Conservation (phyloP, 73 alveolate species). For the Uronychia setigera region DNA sequence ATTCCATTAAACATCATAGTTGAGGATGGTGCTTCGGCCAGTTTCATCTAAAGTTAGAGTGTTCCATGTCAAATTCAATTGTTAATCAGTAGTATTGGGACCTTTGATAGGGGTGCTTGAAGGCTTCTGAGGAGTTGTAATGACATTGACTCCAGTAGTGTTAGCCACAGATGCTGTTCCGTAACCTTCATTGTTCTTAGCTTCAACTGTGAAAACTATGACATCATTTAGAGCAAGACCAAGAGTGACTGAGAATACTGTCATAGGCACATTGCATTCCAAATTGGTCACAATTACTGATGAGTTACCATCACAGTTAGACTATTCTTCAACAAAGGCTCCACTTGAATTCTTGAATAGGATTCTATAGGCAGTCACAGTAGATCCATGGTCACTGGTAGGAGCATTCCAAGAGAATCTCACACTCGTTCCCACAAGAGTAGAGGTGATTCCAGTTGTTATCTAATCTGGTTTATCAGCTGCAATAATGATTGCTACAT, state of each 20-base stretch:
- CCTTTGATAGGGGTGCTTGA: too few species aligned
- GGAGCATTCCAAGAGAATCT: constrained; percentile 36
- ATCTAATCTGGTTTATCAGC: constrained; percentile 40
- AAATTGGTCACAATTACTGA: constrained; percentile 14
- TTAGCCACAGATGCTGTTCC: neutral
- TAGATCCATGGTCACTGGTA: constrained; percentile 31
- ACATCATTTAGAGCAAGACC: neutral
- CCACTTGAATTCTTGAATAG: constrained; percentile 20
- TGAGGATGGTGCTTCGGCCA: constrained; percentile 9
- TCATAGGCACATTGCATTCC: constrained; percentile 42
- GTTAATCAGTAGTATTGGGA: too few species aligned
- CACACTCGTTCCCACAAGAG: constrained; percentile 17
- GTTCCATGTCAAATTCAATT: too few species aligned
- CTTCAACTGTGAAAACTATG: neutral
- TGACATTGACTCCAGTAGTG: neutral
- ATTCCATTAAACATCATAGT: constrained; percentile 56
- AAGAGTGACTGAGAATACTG: constrained; percentile 14
- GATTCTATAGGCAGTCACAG: constrained; percentile 9
- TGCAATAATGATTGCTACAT: constrained; percentile 5
- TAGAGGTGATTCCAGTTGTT: constrained; percentile 4
- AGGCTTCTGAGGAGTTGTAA: constrained; percentile 11
- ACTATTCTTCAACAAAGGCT: neutral
- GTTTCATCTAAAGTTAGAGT: too few species aligned
- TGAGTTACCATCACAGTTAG: constrained; percentile 43
- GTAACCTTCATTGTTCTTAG: neutral